Evolutionary conservation across 306 rosid genomes (phyloP).

Genomic region (Gynostemma pentaphyllum): DNA sequence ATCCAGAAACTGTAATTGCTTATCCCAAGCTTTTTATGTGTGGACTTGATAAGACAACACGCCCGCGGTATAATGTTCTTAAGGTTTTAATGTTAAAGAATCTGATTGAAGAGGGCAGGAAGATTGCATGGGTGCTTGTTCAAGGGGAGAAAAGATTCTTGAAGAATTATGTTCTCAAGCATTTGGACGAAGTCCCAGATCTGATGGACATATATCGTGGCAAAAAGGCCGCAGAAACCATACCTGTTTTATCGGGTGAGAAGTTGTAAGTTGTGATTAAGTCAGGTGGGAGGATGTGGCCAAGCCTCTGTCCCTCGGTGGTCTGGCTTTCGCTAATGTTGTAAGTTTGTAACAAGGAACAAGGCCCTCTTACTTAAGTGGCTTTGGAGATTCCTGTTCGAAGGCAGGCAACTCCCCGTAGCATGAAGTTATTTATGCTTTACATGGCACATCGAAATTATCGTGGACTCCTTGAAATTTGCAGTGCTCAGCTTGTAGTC

Average conservation of each 20-base stretch:
- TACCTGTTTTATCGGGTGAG: background rate
- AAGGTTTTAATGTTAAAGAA: constrained; percentile 10
- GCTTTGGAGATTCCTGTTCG: too few species aligned
- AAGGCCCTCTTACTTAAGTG: too few species aligned
- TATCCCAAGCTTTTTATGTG: background rate
- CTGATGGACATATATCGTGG: constrained; percentile 7
- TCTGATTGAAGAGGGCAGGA: background rate
- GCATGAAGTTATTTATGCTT: too few species aligned
- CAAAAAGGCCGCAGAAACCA: background rate
- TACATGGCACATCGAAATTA: too few species aligned
- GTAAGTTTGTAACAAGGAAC: too few species aligned
- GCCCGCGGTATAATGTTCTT: constrained; percentile 10
- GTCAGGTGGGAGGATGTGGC: too few species aligned
- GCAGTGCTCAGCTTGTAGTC: too few species aligned
- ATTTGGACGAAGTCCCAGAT: constrained; percentile 4
- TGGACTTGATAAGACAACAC: constrained; percentile 2
- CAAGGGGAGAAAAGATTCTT: background rate
- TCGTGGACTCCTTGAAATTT: too few species aligned
- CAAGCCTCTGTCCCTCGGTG: too few species aligned
- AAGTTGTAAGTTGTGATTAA: background rate
- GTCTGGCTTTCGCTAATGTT: too few species aligned
- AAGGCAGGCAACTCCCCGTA: too few species aligned
- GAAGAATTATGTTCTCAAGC: constrained; percentile 3
- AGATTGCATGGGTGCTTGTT: background rate
- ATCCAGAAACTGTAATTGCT: background rate